Evolutionary conservation across 2,329 filamentous ascomycete genomes (phyloP).

Genomic region (Mycogone perniciosa): DNA sequence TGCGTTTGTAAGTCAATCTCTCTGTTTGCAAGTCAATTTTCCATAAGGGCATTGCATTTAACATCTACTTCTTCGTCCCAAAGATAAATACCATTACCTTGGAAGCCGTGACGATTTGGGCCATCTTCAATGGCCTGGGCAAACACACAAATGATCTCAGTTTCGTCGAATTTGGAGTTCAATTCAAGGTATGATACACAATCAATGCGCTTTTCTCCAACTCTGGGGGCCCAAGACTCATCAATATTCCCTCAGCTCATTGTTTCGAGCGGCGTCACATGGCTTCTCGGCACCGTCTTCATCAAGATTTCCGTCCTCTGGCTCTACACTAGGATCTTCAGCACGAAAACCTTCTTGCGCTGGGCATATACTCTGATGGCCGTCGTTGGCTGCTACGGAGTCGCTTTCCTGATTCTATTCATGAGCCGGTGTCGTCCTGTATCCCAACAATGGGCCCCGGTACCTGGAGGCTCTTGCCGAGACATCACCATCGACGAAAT

Average conservation of each 20-base stretch:
- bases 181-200: not conserved
- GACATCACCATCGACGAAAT: constrained; percentile 17
- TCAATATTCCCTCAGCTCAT: constrained; percentile 12
- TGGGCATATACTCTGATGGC: constrained; percentile 21
- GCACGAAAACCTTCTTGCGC: constrained; percentile 21
- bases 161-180: not conserved
- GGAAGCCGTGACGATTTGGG: constrained; percentile 18
- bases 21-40: not conserved
- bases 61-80: constrained; percentile 6
- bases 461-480: constrained; percentile 33
- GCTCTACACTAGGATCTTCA: constrained; percentile 26
- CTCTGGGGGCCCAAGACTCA: constrained; percentile 3
- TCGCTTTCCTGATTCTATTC: constrained; percentile 26
- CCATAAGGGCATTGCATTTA: not conserved
- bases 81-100: constrained; percentile 12
- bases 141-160: constrained; percentile 12
- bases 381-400: constrained; percentile 19
- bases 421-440: constrained; percentile 27
- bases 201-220: not conserved
- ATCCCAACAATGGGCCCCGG: constrained; percentile 25
- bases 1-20: constrained; percentile 17
- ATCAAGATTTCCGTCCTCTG: constrained; percentile 28
- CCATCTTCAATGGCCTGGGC: constrained; percentile 19
- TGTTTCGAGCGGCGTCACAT: constrained; percentile 23
- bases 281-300: constrained; percentile 22